Percentiles rank a stretch among this genome's conserved stretches.
phyloP scores from a whole-genome alignment of 306 rosid species.

The Senna tora region DNA sequence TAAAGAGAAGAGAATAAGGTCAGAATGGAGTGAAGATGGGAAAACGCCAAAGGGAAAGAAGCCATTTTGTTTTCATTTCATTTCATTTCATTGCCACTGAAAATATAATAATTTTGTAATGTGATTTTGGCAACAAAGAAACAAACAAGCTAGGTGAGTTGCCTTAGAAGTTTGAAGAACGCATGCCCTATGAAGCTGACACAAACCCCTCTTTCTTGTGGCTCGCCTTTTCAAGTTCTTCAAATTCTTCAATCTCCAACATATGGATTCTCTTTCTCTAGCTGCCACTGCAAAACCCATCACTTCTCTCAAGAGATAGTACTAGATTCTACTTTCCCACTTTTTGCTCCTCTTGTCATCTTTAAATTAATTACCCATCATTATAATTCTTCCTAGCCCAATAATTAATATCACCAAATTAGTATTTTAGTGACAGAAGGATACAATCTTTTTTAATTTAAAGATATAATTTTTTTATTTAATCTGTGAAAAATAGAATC shows the following conservation, averaged over 20 bases:
- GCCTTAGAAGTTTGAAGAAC: constrained; percentile 56
- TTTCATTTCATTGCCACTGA: constrained; percentile 21
- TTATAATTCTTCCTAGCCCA: too few species aligned
- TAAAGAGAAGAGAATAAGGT: constrained; percentile 38
- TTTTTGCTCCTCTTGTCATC: constrained; percentile 56
- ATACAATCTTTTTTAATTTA: too few species aligned
- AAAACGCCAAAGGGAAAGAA: constrained; percentile 64
- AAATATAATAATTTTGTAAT: background rate
- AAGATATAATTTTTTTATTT: too few species aligned
- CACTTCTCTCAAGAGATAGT: constrained; percentile 83
- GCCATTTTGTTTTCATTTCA: too few species aligned
- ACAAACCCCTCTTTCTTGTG: constrained; percentile 43
- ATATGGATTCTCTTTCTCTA: constrained; percentile 77
- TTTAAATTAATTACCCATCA: constrained; percentile 28
- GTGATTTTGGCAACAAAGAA: constrained; percentile 16
- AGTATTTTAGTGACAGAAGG: too few species aligned
- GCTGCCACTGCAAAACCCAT: constrained; percentile 59
- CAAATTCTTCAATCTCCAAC: too few species aligned
- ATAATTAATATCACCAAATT: too few species aligned
- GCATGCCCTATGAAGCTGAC: constrained; percentile 71
- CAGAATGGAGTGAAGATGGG: constrained; percentile 48
- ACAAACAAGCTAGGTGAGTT: constrained; percentile 39
- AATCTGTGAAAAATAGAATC: too few species aligned
- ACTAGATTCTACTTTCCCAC: constrained; percentile 70
- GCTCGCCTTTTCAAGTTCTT: constrained; percentile 81